Conservation (phyloP, 2,329 filamentous ascomycete species). For the Chaetomiaceae sp. region DNA sequence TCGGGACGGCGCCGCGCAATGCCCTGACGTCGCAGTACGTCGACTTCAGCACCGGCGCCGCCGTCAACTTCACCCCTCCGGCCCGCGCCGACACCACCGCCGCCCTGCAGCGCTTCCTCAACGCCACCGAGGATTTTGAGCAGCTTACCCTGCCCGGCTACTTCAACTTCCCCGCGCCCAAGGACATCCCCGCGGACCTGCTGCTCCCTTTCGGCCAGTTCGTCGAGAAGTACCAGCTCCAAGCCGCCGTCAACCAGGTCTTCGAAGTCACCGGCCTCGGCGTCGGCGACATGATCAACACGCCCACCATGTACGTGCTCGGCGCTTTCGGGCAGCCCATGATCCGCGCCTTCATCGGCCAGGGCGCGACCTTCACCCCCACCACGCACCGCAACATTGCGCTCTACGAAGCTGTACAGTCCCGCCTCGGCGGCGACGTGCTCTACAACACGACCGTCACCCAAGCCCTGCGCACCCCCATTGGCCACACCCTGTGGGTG, state of each 20-base stretch:
- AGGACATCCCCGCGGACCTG: constrained; percentile 40
- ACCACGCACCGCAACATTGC: constrained; percentile 33
- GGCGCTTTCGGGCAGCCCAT: constrained; percentile 31
- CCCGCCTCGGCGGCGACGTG: constrained; percentile 31
- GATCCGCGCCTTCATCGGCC: constrained; percentile 29
- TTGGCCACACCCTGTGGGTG: constrained; percentile 29
- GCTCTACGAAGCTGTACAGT: constrained; percentile 34
- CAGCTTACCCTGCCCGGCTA: constrained; percentile 31
- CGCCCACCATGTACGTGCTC: constrained; percentile 41
- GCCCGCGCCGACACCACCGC: constrained; percentile 18
- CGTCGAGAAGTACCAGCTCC: constrained; percentile 40
- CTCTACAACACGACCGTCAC: constrained; percentile 32
- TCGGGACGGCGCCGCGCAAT: constrained; percentile 21
- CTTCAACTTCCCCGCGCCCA: constrained; percentile 37
- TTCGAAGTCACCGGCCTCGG: constrained; percentile 38
- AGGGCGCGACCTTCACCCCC: constrained; percentile 28
- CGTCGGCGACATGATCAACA: constrained; percentile 36
- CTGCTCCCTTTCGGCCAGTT: constrained; percentile 43
- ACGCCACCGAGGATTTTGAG: constrained; percentile 28
- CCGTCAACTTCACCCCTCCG: constrained; percentile 25
- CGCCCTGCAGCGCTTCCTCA: constrained; percentile 27
- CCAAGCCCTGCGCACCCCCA: constrained; percentile 25
- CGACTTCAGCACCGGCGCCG: constrained; percentile 33
- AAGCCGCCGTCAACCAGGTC: constrained; percentile 35
- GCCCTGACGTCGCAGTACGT: constrained; percentile 29